phyloP scores from a whole-genome alignment of 140 eudicot genomes.

The Flaveria floridana region DNA sequence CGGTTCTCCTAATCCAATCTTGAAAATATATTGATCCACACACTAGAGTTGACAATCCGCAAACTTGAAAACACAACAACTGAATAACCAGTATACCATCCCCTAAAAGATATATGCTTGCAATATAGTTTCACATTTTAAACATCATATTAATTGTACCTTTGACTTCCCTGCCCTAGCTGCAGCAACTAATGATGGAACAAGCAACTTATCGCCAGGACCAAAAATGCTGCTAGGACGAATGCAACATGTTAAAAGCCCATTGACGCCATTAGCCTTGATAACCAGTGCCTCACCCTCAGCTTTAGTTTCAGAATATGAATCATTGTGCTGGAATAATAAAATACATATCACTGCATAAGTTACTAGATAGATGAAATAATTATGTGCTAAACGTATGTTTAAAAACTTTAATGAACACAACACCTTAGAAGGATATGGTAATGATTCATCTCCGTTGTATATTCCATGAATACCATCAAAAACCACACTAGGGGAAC shows the following conservation, averaged over 20 bases:
- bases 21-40: not conserved
- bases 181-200: constrained; percentile 79
- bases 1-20: too few relatives aligned
- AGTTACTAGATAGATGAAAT: constrained; percentile 5
- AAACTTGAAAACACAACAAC: not conserved
- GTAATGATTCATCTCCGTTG: constrained; percentile 76
- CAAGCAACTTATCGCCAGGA: constrained; percentile 86
- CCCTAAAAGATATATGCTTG: not conserved
- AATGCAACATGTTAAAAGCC: constrained; percentile 87
- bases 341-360: constrained; percentile 22
- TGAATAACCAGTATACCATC: not conserved
- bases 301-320: constrained; percentile 91
- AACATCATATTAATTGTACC: constrained; percentile 41
- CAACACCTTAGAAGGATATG: constrained; percentile 75
- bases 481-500: constrained; percentile 84
- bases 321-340: constrained; percentile 75
- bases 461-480: constrained; percentile 68
- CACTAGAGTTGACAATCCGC: not conserved
- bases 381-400: constrained; percentile 1
- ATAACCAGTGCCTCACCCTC: constrained; percentile 85
- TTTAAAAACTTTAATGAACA: constrained; percentile 11
- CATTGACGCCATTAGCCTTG: constrained; percentile 76
- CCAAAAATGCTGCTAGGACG: constrained; percentile 96
- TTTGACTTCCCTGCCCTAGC: constrained; percentile 87
- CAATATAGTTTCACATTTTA: not conserved